These are phyloP conservation scores for Infundibulicybe gibba DNA, from an alignment of 768 basidiomycete species.

Conservation along the genomic window DNA sequence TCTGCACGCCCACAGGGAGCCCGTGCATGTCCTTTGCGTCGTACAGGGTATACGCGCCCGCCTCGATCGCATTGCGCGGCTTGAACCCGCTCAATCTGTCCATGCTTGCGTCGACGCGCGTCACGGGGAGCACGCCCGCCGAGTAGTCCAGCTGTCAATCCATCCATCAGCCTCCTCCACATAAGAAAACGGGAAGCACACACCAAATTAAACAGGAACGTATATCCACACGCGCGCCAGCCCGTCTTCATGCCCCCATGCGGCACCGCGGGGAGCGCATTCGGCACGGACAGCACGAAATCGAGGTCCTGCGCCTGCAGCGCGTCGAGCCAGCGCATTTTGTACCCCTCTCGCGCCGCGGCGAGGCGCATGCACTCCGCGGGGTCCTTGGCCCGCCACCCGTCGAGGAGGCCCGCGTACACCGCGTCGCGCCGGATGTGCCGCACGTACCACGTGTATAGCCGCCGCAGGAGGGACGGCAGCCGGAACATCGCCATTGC, in stretches of 20 bases:
- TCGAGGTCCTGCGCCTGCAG: conserved; percentile 43
- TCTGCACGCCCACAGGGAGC: conserved; percentile 57
- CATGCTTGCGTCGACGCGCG: conserved; percentile 38
- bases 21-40: conserved; percentile 51
- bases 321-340: conserved; percentile 37
- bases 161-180: background rate
- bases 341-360: conserved; percentile 41
- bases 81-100: conserved; percentile 36
- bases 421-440: conserved; percentile 47
- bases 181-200: conserved; percentile 9
- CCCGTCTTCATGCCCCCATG: conserved; percentile 50
- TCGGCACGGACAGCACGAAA: conserved; percentile 56
- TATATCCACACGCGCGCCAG: conserved; percentile 53
- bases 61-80: conserved; percentile 39
- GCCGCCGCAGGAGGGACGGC: conserved; percentile 39
- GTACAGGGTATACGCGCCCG: conserved; percentile 46
- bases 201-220: conserved; percentile 60
- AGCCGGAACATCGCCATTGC: conserved; percentile 36
- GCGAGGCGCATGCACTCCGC: conserved; percentile 45
- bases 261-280: conserved; percentile 52
- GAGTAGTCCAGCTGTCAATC: conserved; percentile 38
- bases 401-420: conserved; percentile 51
- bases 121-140: conserved; percentile 59
- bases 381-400: conserved; percentile 38
- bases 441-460: conserved; percentile 49